Evolutionary conservation across 164 flowering plant genomes (phyloP).

Genomic region (Berberis vulgaris): DNA sequence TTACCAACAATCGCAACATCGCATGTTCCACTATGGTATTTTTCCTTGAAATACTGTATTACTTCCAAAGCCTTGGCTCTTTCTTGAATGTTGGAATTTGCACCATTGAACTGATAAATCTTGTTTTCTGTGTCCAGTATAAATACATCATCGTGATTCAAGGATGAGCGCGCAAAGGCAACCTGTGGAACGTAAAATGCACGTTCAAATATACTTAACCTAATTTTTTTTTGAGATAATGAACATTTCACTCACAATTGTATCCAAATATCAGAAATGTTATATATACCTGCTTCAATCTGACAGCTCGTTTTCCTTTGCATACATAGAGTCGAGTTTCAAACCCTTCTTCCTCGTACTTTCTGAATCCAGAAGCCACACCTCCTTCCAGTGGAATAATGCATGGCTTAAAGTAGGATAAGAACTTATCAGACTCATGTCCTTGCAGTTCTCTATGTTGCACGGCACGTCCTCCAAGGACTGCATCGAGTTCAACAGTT

Average conservation of each 20-base stretch:
- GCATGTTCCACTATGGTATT: constrained; percentile 86
- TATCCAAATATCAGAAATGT: neutral
- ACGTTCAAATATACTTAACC: constrained; percentile 3
- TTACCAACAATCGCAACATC: constrained; percentile 95
- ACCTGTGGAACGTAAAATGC: constrained; percentile 41
- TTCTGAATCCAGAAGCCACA: constrained; percentile 90
- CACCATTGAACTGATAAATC: constrained; percentile 98
- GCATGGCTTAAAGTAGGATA: constrained; percentile 97
- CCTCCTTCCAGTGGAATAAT: constrained; percentile 98
- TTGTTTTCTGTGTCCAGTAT: constrained; percentile 80
- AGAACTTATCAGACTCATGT: constrained; percentile 92
- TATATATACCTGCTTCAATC: constrained; percentile 69
- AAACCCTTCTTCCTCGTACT: constrained; percentile 76
- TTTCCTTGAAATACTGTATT: constrained; percentile 84
- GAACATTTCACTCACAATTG: neutral
- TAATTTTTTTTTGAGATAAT: neutral
- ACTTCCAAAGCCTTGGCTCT: constrained; percentile 99
- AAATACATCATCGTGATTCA: constrained; percentile 99
- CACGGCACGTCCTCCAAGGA: constrained; percentile 98
- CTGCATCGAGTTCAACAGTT: constrained; percentile 95
- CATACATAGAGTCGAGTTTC: constrained; percentile 83
- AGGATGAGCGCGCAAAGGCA: constrained; percentile 84
- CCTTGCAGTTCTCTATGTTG: constrained; percentile 97
- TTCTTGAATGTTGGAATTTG: constrained; percentile 96
- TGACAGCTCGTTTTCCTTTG: constrained; percentile 83